Conservation (phyloP, 2,329 filamentous ascomycete species). For the Davidsoniella virescens region DNA sequence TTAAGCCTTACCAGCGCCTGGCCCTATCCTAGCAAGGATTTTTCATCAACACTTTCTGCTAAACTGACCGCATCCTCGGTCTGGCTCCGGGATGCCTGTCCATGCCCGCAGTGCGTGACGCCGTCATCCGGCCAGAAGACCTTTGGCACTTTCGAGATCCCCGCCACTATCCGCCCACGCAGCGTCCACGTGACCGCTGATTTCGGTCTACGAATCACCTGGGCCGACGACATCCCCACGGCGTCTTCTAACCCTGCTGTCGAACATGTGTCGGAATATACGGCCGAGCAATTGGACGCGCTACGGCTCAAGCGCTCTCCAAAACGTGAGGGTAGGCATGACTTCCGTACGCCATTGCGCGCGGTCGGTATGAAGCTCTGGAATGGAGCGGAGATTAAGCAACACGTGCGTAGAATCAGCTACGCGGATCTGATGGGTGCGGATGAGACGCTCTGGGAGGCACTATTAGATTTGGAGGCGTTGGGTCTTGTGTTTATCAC, state of each 20-base stretch:
- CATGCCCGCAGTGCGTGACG: slow-evolving; percentile 36
- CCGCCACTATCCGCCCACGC: slow-evolving; percentile 20
- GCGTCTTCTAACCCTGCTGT: slow-evolving; percentile 16
- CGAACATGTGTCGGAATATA: slow-evolving; percentile 23
- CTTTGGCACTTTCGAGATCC: slow-evolving; percentile 28
- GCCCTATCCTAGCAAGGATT: neutral
- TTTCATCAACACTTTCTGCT: neutral
- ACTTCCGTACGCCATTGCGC: slow-evolving; percentile 15
- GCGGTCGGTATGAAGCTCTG: slow-evolving; percentile 22
- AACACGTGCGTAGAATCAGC: slow-evolving; percentile 40
- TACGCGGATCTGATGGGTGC: slow-evolving; percentile 58
- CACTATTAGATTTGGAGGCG: slow-evolving; percentile 43
- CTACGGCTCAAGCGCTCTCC: slow-evolving; percentile 3
- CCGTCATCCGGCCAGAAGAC: slow-evolving; percentile 43
- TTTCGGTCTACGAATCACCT: slow-evolving; percentile 39
- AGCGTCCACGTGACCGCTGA: slow-evolving; percentile 20
- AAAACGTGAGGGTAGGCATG: neutral
- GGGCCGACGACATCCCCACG: slow-evolving; percentile 31
- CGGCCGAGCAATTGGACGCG: slow-evolving; percentile 17
- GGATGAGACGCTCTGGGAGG: slow-evolving; percentile 36
- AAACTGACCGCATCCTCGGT: slow-evolving; percentile 9
- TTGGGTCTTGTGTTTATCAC: slow-evolving; percentile 65
- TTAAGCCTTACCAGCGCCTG: slow-evolving; percentile 1
- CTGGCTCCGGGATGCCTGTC: slow-evolving; percentile 37
- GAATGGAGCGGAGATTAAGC: slow-evolving; percentile 23